A percentile compares a stretch with the other conserved stretches of the same genome.
Conservation (phyloP, 2,329 filamentous ascomycete genomes). For the Colletotrichum sansevieriae region DNA sequence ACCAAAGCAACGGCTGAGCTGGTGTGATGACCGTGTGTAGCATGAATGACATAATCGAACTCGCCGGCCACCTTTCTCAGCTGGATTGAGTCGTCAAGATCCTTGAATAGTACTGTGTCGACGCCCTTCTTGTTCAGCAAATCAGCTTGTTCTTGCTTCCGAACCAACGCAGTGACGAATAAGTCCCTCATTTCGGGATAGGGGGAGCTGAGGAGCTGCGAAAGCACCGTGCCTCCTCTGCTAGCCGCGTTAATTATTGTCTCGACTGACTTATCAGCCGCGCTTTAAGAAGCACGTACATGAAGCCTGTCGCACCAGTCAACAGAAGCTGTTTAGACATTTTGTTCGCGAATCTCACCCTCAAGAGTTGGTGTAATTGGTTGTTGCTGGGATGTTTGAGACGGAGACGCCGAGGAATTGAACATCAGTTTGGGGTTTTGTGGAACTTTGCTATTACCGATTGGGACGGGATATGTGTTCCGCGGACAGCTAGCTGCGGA, state of each 20-base stretch:
- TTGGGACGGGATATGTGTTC: conserved; percentile 25
- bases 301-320: conserved; percentile 48
- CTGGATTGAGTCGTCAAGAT: conserved; percentile 43
- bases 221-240: conserved; percentile 47
- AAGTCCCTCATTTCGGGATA: conserved; percentile 41
- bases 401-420: background rate
- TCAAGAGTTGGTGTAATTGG: background rate
- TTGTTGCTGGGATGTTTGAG: background rate
- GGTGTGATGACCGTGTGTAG: conserved; percentile 55
- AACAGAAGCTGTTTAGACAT: conserved; percentile 42
- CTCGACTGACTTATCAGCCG: background rate
- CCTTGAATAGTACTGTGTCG: conserved; percentile 20
- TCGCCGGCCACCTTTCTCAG: conserved; percentile 44
- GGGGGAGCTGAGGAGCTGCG: conserved; percentile 43
- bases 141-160: conserved; percentile 47
- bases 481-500: background rate
- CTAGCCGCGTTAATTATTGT: conserved; percentile 16
- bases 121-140: conserved; percentile 42
- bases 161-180: conserved; percentile 45
- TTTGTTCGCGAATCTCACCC: background rate
- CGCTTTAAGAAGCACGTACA: conserved; percentile 33
- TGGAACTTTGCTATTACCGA: conserved; percentile 8
- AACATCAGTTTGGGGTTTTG: conserved; percentile 7
- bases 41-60: conserved; percentile 57
- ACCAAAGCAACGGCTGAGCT: conserved; percentile 56